A percentile compares a stretch with the other conserved stretches of the same genome.
Evolutionary conservation across 306 rosid species (phyloP).

Genomic region (Vigna hirtella): DNA sequence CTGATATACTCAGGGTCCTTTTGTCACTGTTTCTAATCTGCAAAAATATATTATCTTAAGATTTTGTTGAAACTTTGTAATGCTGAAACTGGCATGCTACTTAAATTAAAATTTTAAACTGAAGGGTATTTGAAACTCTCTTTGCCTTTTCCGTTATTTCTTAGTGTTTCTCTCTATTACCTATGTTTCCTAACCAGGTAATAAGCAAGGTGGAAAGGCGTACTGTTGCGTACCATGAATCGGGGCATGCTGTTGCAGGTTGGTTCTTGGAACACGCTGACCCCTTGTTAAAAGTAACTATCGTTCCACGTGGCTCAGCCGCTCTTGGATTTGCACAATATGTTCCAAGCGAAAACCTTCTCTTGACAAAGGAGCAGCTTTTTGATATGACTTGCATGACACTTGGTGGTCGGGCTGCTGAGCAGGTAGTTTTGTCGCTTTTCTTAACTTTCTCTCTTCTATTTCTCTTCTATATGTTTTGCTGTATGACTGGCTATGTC

Average conservation of each 20-base stretch:
- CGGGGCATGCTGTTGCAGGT: constrained; percentile 96
- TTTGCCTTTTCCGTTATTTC: neutral
- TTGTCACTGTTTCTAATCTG: neutral
- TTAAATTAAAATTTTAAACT: constrained; percentile 13
- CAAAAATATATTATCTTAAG: constrained; percentile 3
- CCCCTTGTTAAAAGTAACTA: constrained; percentile 89
- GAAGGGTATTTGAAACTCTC: neutral
- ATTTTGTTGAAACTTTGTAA: neutral
- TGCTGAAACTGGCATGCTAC: constrained; percentile 11
- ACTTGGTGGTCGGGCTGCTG: constrained; percentile 98
- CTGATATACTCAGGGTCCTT: neutral
- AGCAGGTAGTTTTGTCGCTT: constrained; percentile 66
- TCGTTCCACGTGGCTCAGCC: constrained; percentile 97
- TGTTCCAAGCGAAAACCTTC: constrained; percentile 92
- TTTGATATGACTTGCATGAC: constrained; percentile 95
- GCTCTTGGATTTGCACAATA: constrained; percentile 98
- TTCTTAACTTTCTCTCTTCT: neutral
- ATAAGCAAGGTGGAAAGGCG: constrained; percentile 92
- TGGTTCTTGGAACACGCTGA: constrained; percentile 95
- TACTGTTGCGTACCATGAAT: constrained; percentile 95
- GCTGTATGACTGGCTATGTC: neutral
- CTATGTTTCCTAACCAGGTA: constrained; percentile 61
- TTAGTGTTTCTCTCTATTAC: constrained; percentile 26
- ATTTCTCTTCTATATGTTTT: neutral
- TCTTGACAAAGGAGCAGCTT: constrained; percentile 94